Evolutionary conservation across 805 yeast species (phyloP).

Genomic region (Myxozyma monticola): DNA sequence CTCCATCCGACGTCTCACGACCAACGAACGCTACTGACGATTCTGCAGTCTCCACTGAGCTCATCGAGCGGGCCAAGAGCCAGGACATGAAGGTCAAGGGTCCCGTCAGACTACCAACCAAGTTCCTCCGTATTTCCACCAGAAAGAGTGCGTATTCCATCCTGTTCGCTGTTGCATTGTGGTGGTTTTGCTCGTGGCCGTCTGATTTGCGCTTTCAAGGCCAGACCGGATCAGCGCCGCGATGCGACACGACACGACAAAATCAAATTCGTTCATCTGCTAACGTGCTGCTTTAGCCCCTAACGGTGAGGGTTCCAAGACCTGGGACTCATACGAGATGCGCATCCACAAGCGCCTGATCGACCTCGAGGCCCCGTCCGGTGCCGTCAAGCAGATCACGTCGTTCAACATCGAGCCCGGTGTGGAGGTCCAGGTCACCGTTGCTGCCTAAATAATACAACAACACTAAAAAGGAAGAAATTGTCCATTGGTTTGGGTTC

Average conservation of each 20-base stretch:
- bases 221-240: no score
- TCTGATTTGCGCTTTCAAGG: no score
- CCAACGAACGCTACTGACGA: background rate
- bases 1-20: background rate
- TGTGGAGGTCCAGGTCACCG: slow-evolving; percentile 69
- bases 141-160: slow-evolving; percentile 63
- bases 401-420: slow-evolving; percentile 99
- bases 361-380: slow-evolving; percentile 95
- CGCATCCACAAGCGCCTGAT: slow-evolving; percentile 99
- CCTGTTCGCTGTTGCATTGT: background rate
- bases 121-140: slow-evolving; percentile 96
- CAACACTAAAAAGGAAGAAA: background rate
- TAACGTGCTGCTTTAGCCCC: slow-evolving; percentile 53
- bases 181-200: no score
- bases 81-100: slow-evolving; percentile 90
- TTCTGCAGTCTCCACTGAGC: slow-evolving; percentile 75
- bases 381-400: slow-evolving; percentile 90
- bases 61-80: slow-evolving; percentile 82
- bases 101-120: slow-evolving; percentile 99
- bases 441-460: slow-evolving; percentile 27
- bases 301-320: slow-evolving; percentile 99
- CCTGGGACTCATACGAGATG: slow-evolving; percentile 99
- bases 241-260: no score
- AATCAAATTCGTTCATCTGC: background rate
- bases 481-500: background rate